Evolutionary conservation across 345 rosid species (phyloP), one percentile per base, ranked within the genome.

Genomic region (Bruguiera parviflora): DNA sequence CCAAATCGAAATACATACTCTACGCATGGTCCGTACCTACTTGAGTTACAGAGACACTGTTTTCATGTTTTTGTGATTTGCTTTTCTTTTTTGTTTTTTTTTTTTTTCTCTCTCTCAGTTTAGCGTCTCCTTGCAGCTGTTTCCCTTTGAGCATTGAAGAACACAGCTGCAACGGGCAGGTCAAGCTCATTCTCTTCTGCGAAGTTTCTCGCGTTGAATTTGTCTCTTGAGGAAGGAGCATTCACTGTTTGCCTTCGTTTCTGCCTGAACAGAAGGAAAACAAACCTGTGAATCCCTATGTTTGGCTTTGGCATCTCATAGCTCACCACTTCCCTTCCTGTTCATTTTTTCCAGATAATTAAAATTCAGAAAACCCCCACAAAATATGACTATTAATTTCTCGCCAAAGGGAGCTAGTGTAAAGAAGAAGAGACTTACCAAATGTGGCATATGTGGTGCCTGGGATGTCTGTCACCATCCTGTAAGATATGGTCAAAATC

Each of bases 391-490:
- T 22, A 13, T 55, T 27, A 53, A 19, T n/a, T 53, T 27, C 10
- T 55, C 28, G 2, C 29, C 29, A 55, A 9, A 22, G 29, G 21
- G 7, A 28, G 39, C 29, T 39, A 6, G 53, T 35, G 18, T 6
- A 51, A 25, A 46, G 60, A 25, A 11, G 8, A 49, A 25, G 24
- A 13, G 67, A 65, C 83, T 80, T 89, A 88, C 98, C 98, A 69
- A 94, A 94, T 56, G 97, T 75, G 32, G 78, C 96, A 75, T 94
- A 96, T 43, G 98, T 94, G 58, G 97, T 91, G 67, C 98, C 98
- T 5, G 98, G 98, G 69, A 94, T 94, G 81, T 94, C 97, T 7
- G 97, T 91, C 69, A 94, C 97, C 24, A 91, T 75, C 97, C 98
- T 91, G 85, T 20, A 64, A 69, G 11, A 55, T 27, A 63, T 65